A percentile compares a stretch with the other conserved stretches of the same genome.
phyloP scores from a whole-genome alignment of 257 asterid genomes.

The Buddleja alternifolia region DNA sequence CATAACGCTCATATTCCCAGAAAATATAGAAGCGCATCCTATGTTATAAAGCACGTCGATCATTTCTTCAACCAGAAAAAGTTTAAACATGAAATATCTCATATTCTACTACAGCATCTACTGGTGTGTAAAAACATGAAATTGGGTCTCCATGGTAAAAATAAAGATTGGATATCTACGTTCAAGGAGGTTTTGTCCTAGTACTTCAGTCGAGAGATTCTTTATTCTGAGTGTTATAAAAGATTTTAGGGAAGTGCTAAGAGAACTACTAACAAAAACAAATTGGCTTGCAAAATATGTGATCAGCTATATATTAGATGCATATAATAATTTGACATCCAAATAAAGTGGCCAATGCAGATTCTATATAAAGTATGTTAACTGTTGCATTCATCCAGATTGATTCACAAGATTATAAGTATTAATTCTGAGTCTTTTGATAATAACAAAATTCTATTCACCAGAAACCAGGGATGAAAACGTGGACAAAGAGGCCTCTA shows the following conservation, averaged over 20 bases:
- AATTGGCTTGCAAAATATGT: neutral
- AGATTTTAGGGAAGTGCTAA: neutral
- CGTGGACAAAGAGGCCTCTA: no score
- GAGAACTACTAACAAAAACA: neutral
- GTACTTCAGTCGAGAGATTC: conserved; percentile 9
- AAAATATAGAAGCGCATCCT: neutral
- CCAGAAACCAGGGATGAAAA: no score
- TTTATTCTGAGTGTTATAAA: neutral
- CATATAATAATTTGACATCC: neutral
- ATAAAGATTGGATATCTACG: no score
- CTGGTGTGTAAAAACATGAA: neutral
- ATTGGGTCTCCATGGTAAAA: no score
- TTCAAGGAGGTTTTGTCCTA: no score
- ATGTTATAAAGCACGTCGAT: conserved; percentile 4
- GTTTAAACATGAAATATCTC: conserved; percentile 13
- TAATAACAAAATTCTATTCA: no score
- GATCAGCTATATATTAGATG: neutral
- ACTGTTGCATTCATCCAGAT: no score
- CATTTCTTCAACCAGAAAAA: neutral
- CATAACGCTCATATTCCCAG: conserved; percentile 6
- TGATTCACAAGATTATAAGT: no score
- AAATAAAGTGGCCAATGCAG: neutral
- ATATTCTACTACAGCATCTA: neutral
- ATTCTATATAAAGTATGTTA: no score
- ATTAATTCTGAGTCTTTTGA: no score